Evolutionary conservation across 441 rosid genomes (phyloP).

Genomic region (Gossypium aridum): DNA sequence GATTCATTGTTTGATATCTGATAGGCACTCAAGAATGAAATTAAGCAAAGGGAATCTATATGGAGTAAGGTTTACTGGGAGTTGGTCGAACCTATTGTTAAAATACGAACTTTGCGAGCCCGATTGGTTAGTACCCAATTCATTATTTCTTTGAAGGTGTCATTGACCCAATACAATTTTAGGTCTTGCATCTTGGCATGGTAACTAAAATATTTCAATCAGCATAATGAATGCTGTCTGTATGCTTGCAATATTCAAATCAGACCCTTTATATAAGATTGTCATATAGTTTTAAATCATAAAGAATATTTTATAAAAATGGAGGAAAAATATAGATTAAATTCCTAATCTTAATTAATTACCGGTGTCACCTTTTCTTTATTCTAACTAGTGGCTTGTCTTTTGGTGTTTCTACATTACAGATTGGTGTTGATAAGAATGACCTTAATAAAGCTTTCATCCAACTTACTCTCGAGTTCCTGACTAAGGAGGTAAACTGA

Average conservation of each 20-base stretch:
- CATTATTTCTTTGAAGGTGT: constrained; percentile 6
- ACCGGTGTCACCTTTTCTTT: background rate
- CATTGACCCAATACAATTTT: background rate
- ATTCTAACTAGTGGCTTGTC: constrained; percentile 6
- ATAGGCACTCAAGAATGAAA: constrained; percentile 80
- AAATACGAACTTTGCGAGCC: constrained; percentile 83
- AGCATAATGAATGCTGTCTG: background rate
- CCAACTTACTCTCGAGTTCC: constrained; percentile 83
- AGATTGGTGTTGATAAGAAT: constrained; percentile 79
- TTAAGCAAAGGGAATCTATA: constrained; percentile 67
- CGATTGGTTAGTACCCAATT: constrained; percentile 56
- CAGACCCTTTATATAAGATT: background rate
- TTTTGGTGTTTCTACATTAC: constrained; percentile 19
- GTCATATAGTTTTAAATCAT: background rate
- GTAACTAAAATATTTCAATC: background rate
- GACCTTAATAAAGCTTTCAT: constrained; percentile 63
- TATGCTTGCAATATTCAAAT: background rate
- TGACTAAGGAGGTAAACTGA: constrained; percentile 64
- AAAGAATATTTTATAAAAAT: background rate
- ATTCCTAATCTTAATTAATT: background rate
- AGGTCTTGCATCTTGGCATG: background rate
- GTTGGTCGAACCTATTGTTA: constrained; percentile 72
- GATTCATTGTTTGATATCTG: constrained; percentile 9
- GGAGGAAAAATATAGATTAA: background rate
- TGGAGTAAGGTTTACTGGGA: constrained; percentile 84